Conservation (phyloP, 2,329 filamentous ascomycete species). For the Aspergillus ruber region DNA sequence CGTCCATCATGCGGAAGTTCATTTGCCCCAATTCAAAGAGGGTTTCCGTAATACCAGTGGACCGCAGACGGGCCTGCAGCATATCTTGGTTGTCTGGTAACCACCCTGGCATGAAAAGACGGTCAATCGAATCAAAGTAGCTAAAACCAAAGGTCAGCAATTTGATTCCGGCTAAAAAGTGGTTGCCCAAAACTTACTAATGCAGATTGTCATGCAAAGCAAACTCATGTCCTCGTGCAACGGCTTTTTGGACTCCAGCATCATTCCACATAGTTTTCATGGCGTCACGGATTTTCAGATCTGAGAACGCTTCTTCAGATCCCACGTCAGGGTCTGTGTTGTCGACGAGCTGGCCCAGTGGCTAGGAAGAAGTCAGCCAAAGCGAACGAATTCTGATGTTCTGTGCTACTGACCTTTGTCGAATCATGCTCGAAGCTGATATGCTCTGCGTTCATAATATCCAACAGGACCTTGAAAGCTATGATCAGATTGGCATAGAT, state of each 20-base stretch:
- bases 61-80: slow-evolving; percentile 79
- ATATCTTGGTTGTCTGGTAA: slow-evolving; percentile 92
- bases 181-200: slow-evolving; percentile 59
- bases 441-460: slow-evolving; percentile 80
- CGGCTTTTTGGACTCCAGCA: slow-evolving; percentile 75
- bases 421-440: slow-evolving; percentile 71
- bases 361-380: slow-evolving; percentile 44
- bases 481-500: slow-evolving; percentile 94
- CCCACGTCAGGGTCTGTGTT: slow-evolving; percentile 71
- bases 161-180: slow-evolving; percentile 5
- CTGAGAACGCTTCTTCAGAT: slow-evolving; percentile 71
- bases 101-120: slow-evolving; percentile 69
- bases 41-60: slow-evolving; percentile 93
- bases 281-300: slow-evolving; percentile 56
- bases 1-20: slow-evolving; percentile 95
- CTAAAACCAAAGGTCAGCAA: slow-evolving; percentile 41
- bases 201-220: slow-evolving; percentile 90
- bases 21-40: slow-evolving; percentile 86
- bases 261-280: slow-evolving; percentile 83
- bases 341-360: slow-evolving; percentile 69
- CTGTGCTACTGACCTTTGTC: slow-evolving; percentile 60
- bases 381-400: not conserved
- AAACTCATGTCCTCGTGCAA: slow-evolving; percentile 90
- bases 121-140: slow-evolving; percentile 74
- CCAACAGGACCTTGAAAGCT: slow-evolving; percentile 81